These are phyloP conservation scores for Botrytis porri DNA, from an alignment of 2,329 filamentous ascomycete species.

Conservation along the genomic window DNA sequence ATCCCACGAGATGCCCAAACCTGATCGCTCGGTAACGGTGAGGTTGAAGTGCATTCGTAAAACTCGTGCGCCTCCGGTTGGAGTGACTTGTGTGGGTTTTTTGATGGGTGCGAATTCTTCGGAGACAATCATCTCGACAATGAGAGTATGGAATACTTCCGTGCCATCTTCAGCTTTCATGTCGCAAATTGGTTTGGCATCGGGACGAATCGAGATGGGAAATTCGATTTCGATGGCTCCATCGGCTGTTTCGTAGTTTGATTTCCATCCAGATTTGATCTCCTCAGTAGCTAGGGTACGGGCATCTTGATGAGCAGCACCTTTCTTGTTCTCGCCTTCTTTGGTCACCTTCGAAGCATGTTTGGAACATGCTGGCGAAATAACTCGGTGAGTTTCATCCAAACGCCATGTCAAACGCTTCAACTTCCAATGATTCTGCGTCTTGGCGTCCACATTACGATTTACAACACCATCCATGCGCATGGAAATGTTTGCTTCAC, in stretches of 20 bases:
- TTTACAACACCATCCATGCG: conserved; percentile 82
- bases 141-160: conserved; percentile 77
- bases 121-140: conserved; percentile 90
- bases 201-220: conserved; percentile 56
- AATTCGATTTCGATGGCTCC: conserved; percentile 83
- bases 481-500: conserved; percentile 74
- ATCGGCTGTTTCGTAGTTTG: conserved; percentile 60
- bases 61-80: conserved; percentile 86
- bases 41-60: conserved; percentile 89
- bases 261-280: conserved; percentile 85
- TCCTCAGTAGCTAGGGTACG: conserved; percentile 78
- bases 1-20: conserved; percentile 93
- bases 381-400: conserved; percentile 78
- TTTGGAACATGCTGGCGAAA: conserved; percentile 75
- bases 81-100: conserved; percentile 66
- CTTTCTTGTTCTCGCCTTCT: conserved; percentile 52
- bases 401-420: conserved; percentile 92
- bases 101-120: conserved; percentile 81
- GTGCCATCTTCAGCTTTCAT: conserved; percentile 71
- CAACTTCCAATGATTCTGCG: conserved; percentile 77
- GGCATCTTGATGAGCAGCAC: conserved; percentile 68
- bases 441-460: conserved; percentile 64
- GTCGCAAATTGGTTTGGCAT: conserved; percentile 69
- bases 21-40: conserved; percentile 84
- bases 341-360: conserved; percentile 59